Base-by-base conservation (phyloP, 164 flowering plant genomes). In the Chimonanthus salicifolius region DNA sequence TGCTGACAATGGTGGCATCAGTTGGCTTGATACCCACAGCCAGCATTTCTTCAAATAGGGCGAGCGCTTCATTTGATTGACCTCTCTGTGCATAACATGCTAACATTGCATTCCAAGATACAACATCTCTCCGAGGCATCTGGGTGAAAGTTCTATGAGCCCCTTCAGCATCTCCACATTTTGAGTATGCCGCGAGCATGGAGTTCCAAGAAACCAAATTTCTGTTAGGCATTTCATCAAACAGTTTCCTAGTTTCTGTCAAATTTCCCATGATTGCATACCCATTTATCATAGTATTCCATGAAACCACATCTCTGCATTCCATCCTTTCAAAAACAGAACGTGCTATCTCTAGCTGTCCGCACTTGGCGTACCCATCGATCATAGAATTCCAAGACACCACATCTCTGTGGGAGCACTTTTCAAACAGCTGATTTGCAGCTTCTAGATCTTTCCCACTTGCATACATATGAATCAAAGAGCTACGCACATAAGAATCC, bases 201-300 rank as follows among this genome's bases (percentile, higher is more conserved):
- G 86, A 77, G 71, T 83, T 83, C 86, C 86, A 83, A n/a, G 84
- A 82, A 16, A 75, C 71, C 62, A 80, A 18, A 71, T 77, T 80
- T 62, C 70, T 80, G 5, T 58, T 65, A 49, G 84, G 82, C 77
- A 79, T 82, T 71, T 77, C 79, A 66, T 80, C 76, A 43, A 82
- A 82, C 79, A 82, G 50, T 16, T 21, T 75, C 77, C 46, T 65
- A 5, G 81, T 78, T 73, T 73, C 77, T n/a, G 74, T 70, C 7
- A 78, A 62, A 5, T 71, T 54, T 10, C 84, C 82, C n/a, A 75
- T 18, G 44, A 63, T 80, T 2, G 72, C 80, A 71, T 78, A 80
- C 45, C 84, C 84, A 74, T 80, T 78, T 6, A 80, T 78, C 84
- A 82, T 77, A 0, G 79, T 75, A 64, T 82, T 82, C 82, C 84